Evolutionary conservation across 148 eudicot genomes (phyloP).

Genomic region (Salicornia ramosissima): DNA sequence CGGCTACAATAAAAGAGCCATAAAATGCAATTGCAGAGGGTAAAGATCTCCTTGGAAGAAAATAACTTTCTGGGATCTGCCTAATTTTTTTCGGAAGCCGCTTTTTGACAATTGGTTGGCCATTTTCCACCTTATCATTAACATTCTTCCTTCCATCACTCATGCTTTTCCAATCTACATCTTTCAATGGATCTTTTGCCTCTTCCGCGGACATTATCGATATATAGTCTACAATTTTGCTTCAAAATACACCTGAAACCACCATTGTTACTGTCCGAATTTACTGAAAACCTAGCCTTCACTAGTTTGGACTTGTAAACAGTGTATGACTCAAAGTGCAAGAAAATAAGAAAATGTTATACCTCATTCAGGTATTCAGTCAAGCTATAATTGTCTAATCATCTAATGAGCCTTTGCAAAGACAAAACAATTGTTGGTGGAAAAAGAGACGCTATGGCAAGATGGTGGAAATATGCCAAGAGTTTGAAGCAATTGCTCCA

Average conservation of each 20-base stretch:
- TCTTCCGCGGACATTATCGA: conserved; percentile 42
- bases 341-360: not conserved
- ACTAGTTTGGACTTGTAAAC: not conserved
- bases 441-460: too few species aligned
- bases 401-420: too few species aligned
- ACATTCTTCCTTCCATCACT: conserved; percentile 19
- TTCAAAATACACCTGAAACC: conserved; percentile 11
- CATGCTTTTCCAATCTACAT: conserved; percentile 52
- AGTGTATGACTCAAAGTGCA: not conserved
- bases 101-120: conserved; percentile 38
- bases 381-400: too few species aligned
- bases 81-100: conserved; percentile 47
- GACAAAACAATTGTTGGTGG: too few species aligned
- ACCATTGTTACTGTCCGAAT: not conserved
- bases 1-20: conserved; percentile 61
- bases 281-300: too few species aligned
- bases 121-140: conserved; percentile 25
- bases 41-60: conserved; percentile 56
- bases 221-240: not conserved
- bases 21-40: conserved; percentile 52
- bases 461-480: too few species aligned
- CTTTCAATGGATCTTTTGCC: conserved; percentile 47
- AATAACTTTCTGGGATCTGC: conserved; percentile 63
- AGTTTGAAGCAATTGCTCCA: too few species aligned
- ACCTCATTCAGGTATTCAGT: not conserved